Base-by-base conservation (phyloP, 257 asterid species). In the Coffea eugenioides region DNA sequence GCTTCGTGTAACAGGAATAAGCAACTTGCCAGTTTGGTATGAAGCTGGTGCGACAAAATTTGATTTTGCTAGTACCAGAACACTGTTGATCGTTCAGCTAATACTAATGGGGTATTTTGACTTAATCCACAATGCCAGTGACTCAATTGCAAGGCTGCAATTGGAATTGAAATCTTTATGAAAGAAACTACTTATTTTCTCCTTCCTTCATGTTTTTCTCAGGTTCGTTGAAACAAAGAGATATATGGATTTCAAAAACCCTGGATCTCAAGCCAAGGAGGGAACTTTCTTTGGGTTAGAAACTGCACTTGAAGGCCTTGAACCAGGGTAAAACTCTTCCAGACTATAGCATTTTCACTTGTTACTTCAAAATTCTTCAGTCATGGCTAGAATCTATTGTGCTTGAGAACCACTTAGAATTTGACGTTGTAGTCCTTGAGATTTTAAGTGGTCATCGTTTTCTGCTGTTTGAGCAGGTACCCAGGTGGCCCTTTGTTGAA, bases 401-500 rank as follows among this genome's bases (percentile, higher is more conserved):
- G 56, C 34, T 48, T 21, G 74, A 21, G 3, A 70, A 46, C 11
- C 20, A 27, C 34, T 21, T 5, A 45, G 51, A 45, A 70, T 23
- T 70, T 43, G 36, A 45, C 36, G 8, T 10, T 59, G 31, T 20
- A 73, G 56, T 75, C 12, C n/a, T 75, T 54, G 41, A n/a, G 27
- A 59, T 57, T 67, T 77, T 61, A 49, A 2, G 2, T 78, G 14
- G 8, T 61, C 6, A 48, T 18, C 45, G 36, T 36, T 71, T 70
- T 36, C 11, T 0, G 8, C 36, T 57, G 56, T 3, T 76, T 76
- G 45, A 41, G 79, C 80, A 93, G 98, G 79, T 94, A 94, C 74
- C 98, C 98, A 4, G 97, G 98, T 56, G 97, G 98, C 31, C 98
- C 97, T n/a, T 71, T 94, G 88, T 82, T 94, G 39, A 89, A 94